phyloP scores from a whole-genome alignment of 495 filamentous ascomycete genomes.

The Glutinoglossum americanum region DNA sequence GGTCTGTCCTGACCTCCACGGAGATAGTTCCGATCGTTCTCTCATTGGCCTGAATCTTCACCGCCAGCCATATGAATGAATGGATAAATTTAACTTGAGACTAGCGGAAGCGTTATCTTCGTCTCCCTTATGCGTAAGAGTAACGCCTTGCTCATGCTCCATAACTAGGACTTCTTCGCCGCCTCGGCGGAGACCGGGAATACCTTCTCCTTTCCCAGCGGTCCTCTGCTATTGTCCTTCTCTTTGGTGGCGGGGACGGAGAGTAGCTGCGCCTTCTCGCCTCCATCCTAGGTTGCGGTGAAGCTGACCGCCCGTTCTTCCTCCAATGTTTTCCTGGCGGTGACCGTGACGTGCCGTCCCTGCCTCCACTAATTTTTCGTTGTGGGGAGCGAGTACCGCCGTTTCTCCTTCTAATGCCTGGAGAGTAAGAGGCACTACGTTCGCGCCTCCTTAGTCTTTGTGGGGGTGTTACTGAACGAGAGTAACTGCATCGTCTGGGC shows the following conservation, averaged over 20 bases:
- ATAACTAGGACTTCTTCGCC: constrained; percentile 1
- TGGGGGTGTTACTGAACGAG: neutral
- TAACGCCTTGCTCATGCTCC: neutral
- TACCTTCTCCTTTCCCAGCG: neutral
- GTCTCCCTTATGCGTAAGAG: neutral
- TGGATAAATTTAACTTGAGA: neutral
- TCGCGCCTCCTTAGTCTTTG: neutral
- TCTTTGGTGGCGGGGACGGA: neutral
- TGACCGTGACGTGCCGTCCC: neutral
- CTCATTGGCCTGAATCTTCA: neutral
- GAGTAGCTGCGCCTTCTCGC: neutral
- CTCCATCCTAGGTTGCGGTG: neutral
- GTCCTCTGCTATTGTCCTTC: neutral
- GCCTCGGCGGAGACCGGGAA: neutral
- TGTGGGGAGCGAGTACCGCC: neutral
- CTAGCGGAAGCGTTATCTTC: neutral
- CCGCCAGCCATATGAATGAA: neutral
- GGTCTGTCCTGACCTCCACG: neutral
- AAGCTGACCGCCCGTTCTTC: neutral
- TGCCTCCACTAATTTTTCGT: neutral
- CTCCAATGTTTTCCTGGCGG: neutral
- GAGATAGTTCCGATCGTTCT: neutral
- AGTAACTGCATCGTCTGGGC: constrained; percentile 1
- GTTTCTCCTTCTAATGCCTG: neutral
- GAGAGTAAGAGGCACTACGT: neutral